phyloP scores from a whole-genome alignment of 2,329 filamentous ascomycete species.

The Ascochyta clinopodiicola region DNA sequence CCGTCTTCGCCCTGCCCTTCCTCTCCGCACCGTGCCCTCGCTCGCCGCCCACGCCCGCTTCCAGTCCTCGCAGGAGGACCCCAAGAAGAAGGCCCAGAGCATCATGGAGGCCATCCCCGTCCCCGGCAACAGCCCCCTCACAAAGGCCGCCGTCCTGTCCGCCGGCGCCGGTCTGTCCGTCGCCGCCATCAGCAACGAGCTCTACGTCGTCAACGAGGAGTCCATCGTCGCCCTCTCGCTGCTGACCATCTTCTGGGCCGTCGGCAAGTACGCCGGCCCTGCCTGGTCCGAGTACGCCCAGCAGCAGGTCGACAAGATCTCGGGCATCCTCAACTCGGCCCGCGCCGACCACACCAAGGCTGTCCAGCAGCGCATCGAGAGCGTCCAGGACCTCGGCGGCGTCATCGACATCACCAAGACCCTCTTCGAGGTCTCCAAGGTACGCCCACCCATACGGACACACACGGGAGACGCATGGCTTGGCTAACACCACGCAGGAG shows the following conservation, averaged over 20 bases:
- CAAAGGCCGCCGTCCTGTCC: constrained; percentile 97
- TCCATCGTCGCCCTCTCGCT: constrained; percentile 92
- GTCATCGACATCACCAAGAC: constrained; percentile 97
- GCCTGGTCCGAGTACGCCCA: constrained; percentile 93
- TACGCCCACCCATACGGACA: constrained; percentile 51
- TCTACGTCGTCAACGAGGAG: constrained; percentile 99
- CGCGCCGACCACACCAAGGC: constrained; percentile 93
- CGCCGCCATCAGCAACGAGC: constrained; percentile 98
- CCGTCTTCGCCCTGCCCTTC: constrained; percentile 79
- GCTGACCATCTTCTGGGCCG: constrained; percentile 87
- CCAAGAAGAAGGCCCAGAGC: constrained; percentile 96
- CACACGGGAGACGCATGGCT: constrained; percentile 15
- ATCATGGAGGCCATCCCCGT: constrained; percentile 92
- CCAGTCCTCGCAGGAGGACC: constrained; percentile 82
- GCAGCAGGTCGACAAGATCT: constrained; percentile 88
- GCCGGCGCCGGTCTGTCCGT: constrained; percentile 87
- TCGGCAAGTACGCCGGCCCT: constrained; percentile 93
- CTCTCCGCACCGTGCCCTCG: constrained; percentile 76
- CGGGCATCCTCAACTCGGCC: constrained; percentile 91
- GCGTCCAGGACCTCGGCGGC: constrained; percentile 90
- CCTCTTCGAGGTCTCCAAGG: constrained; percentile 98
- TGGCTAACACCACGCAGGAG: constrained; percentile 67
- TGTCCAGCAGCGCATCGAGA: constrained; percentile 92
- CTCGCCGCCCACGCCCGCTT: constrained; percentile 74
- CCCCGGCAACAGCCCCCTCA: constrained; percentile 88